Evolutionary conservation across 2,329 filamentous ascomycete species (phyloP).

Genomic region (Pseudopithomyces maydicus): DNA sequence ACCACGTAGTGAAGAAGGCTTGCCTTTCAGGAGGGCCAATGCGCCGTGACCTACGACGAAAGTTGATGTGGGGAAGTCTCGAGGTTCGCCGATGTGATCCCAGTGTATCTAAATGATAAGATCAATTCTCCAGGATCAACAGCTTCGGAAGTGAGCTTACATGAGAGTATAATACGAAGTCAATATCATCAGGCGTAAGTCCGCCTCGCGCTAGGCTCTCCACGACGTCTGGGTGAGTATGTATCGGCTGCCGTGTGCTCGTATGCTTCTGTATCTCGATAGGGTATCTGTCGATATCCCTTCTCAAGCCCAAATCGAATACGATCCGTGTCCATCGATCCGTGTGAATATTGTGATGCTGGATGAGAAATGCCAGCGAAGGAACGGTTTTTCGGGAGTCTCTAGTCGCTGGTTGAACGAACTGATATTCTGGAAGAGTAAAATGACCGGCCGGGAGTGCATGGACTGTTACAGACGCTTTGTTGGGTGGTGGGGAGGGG

Average conservation of each 20-base stretch:
- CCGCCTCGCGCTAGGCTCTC: constrained; percentile 45
- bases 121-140: neutral
- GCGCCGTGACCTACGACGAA: constrained; percentile 48
- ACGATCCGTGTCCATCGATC: constrained; percentile 49
- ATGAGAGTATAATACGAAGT: constrained; percentile 50
- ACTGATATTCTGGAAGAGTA: constrained; percentile 56
- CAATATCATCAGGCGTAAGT: constrained; percentile 44
- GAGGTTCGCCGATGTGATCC: constrained; percentile 50
- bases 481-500: constrained; percentile 19
- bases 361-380: constrained; percentile 60
- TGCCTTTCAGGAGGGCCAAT: constrained; percentile 26
- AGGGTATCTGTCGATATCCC: constrained; percentile 52
- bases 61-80: constrained; percentile 42
- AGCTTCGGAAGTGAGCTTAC: constrained; percentile 27
- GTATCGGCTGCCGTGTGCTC: constrained; percentile 51
- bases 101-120: constrained; percentile 42
- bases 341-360: constrained; percentile 49
- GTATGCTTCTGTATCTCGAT: constrained; percentile 54
- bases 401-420: constrained; percentile 52
- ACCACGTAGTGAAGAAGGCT: constrained; percentile 25
- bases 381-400: constrained; percentile 56
- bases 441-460: constrained; percentile 47
- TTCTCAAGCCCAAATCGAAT: constrained; percentile 61
- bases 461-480: constrained; percentile 40
- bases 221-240: constrained; percentile 47